Conservation (phyloP, 163 green algal species). For the Chlorella variabilis region DNA sequence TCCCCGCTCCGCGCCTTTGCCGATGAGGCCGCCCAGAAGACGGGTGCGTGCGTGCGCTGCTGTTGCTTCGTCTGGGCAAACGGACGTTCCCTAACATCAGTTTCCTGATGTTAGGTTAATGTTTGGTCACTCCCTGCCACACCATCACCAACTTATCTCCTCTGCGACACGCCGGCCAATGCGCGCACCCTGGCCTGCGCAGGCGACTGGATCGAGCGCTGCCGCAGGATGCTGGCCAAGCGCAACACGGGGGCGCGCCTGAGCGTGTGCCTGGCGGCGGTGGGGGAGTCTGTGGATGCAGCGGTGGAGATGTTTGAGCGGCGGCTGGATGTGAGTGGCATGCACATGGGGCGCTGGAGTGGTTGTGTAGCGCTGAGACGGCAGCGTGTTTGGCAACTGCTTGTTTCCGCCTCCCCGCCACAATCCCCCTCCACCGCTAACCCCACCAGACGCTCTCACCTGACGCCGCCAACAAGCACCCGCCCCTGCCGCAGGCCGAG, state of each 20-base stretch:
- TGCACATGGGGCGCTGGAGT: background rate
- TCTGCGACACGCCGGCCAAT: too few relatives aligned
- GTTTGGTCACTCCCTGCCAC: too few relatives aligned
- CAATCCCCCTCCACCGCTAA: too few relatives aligned
- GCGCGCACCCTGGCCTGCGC: too few relatives aligned
- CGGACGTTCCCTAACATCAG: too few relatives aligned
- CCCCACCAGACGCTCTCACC: too few relatives aligned
- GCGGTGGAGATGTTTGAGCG: conserved; percentile 56
- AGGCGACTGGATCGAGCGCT: conserved; percentile 39
- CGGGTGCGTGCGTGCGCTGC: background rate
- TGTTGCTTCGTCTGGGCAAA: too few relatives aligned
- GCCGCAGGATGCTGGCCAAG: conserved; percentile 44
- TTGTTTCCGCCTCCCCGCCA: too few relatives aligned
- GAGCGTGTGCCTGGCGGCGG: conserved; percentile 12
- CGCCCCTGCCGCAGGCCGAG: conserved; percentile 18
- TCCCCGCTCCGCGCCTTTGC: background rate
- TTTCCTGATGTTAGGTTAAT: too few relatives aligned
- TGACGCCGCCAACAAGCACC: background rate
- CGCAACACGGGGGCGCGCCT: conserved; percentile 46
- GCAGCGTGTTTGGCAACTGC: too few relatives aligned
- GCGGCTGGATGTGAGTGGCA: conserved; percentile 37
- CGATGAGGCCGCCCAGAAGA: background rate
- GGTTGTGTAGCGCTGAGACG: background rate
- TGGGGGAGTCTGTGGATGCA: conserved; percentile 33
- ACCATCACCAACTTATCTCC: too few relatives aligned